phyloP scores from a whole-genome alignment of 768 basidiomycete species.

The Boletus coccyginus region DNA sequence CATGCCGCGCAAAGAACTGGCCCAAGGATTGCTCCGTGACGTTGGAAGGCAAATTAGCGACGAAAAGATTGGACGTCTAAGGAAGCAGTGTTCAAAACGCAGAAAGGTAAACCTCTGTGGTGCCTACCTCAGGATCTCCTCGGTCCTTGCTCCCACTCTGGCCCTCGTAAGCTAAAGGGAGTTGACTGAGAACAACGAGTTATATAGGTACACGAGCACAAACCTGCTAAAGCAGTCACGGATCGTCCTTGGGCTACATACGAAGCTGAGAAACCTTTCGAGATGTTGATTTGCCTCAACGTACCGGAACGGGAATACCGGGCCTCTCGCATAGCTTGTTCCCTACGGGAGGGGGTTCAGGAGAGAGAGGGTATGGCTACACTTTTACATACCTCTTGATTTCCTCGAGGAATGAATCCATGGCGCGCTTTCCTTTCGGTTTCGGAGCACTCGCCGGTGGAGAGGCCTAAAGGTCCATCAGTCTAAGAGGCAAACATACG shows the following conservation, averaged over 20 bases:
- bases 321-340: slow-evolving; percentile 89
- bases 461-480: slow-evolving; percentile 42
- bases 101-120: not conserved
- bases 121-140: slow-evolving; percentile 78
- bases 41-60: slow-evolving; percentile 86
- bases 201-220: slow-evolving; percentile 19
- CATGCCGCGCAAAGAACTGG: slow-evolving; percentile 84
- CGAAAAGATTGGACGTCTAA: slow-evolving; percentile 93
- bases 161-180: slow-evolving; percentile 70
- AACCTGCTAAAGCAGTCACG: slow-evolving; percentile 87
- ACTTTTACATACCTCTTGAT: slow-evolving; percentile 72
- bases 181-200: slow-evolving; percentile 2
- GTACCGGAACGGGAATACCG: slow-evolving; percentile 71
- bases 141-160: slow-evolving; percentile 88
- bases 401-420: slow-evolving; percentile 96
- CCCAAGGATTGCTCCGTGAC: slow-evolving; percentile 87
- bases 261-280: not conserved
- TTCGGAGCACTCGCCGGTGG: slow-evolving; percentile 58
- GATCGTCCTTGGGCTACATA: slow-evolving; percentile 63
- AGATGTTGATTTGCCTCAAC: slow-evolving; percentile 8
- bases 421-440: slow-evolving; percentile 91
- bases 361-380: not conserved
- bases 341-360: slow-evolving; percentile 47
- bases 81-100: slow-evolving; percentile 1
- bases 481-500: not conserved